Evolutionary conservation across 768 basidiomycete species (phyloP).

Genomic region (Tulasnella sp.): DNA sequence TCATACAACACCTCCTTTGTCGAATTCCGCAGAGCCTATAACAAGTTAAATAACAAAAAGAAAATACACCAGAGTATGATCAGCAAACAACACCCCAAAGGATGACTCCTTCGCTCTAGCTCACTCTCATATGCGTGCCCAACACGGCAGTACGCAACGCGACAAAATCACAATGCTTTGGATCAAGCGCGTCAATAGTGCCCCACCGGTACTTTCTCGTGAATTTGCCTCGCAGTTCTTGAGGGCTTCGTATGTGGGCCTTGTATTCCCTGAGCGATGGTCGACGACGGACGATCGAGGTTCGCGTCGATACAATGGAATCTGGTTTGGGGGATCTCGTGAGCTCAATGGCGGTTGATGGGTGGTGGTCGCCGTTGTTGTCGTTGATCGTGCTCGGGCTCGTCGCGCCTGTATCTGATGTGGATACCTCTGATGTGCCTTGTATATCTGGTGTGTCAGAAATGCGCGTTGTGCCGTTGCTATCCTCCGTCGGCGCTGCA

Average conservation of each 20-base stretch:
- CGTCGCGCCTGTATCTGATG: constrained; percentile 26
- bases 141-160: constrained; percentile 74
- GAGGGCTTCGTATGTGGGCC: constrained; percentile 15
- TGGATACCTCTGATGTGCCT: no score
- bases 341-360: background rate
- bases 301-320: background rate
- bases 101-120: constrained; percentile 19
- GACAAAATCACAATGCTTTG: constrained; percentile 79
- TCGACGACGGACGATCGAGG: constrained; percentile 22
- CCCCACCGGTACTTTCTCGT: constrained; percentile 80
- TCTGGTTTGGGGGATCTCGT: background rate
- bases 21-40: constrained; percentile 63
- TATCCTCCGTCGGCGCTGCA: background rate
- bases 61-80: no score
- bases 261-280: constrained; percentile 19
- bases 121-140: constrained; percentile 75
- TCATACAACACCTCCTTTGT: constrained; percentile 90
- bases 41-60: constrained; percentile 5
- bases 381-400: constrained; percentile 19
- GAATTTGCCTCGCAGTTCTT: constrained; percentile 55
- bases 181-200: constrained; percentile 73
- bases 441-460: no score
- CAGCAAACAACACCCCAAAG: background rate
- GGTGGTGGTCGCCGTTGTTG: no score
- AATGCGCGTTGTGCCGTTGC: background rate